phyloP scores from a whole-genome alignment of 1,284 basidiomycete species.

The Neonothopanus nambi region DNA sequence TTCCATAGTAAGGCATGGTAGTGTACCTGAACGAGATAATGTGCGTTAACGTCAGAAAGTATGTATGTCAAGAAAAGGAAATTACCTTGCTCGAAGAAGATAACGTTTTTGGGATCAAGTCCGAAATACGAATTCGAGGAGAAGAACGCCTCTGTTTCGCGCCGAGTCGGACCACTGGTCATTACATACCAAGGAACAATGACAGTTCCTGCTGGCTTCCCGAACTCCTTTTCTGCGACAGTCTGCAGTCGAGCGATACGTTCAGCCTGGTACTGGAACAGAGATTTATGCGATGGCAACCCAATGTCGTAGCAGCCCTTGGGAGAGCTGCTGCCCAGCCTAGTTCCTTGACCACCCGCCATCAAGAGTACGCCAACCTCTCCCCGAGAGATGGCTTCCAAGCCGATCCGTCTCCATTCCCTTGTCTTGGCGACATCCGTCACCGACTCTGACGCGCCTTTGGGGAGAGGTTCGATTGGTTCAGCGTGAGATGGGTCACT shows the following conservation, averaged over 20 bases:
- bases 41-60: constrained; percentile 1
- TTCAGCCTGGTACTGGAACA: constrained; percentile 98
- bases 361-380: constrained; percentile 93
- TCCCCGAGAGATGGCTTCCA: constrained; percentile 79
- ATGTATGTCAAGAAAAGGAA: constrained; percentile 5
- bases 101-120: constrained; percentile 75
- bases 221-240: constrained; percentile 64
- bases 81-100: constrained; percentile 96
- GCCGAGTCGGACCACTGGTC: constrained; percentile 95
- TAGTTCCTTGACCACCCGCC: constrained; percentile 97
- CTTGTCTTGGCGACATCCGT: constrained; percentile 55
- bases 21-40: constrained; percentile 64
- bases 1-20: constrained; percentile 92
- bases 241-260: constrained; percentile 84
- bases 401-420: constrained; percentile 75
- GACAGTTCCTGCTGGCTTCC: constrained; percentile 58
- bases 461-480: constrained; percentile 78
- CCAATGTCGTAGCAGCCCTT: constrained; percentile 99
- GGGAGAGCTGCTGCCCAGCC: constrained; percentile 88
- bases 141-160: constrained; percentile 89
- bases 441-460: constrained; percentile 68
- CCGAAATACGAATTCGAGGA: constrained; percentile 82
- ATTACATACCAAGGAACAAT: constrained; percentile 97
- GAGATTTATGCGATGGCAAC: constrained; percentile 87
- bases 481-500: constrained; percentile 45